Base-by-base conservation (phyloP, 1,284 basidiomycete genomes). In the Ustilago cynodontis region DNA sequence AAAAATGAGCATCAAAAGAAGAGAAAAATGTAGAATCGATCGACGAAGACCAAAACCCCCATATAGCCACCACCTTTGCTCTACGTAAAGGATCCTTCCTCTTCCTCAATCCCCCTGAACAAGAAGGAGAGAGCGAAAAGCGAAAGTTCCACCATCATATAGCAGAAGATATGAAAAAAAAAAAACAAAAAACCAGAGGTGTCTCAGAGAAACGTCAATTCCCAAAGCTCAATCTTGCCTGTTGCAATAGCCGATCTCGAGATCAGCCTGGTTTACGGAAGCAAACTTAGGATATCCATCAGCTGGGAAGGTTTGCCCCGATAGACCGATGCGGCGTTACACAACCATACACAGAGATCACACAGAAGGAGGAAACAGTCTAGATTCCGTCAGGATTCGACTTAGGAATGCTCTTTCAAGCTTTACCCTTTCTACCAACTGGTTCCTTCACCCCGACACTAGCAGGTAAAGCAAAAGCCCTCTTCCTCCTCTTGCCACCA, bases 401-500 rank as follows among this genome's bases (percentile, higher is more conserved):
- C n/a, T n/a, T n/a, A n/a, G n/a, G n/a, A n/a, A n/a, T n/a, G n/a
- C n/a, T n/a, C n/a, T n/a, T 33, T 11, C 11, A 33, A 33, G 31
- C 31, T 33, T 58, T 62, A 6, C 56, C 50, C 35, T 51, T 59
- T 31, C 57, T 61, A 13, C 29, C 18, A 16, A 14, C 31, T 8
- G 47, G 13, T 7, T 47, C 45, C 16, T 16, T n/a, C 4, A 37
- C 28, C 13, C 41, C 47, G 0, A 43, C 41, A 24, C 35, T 22
- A 22, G 50, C 16, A 9, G 64, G 62, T 10, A 75, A 26, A 3
- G 50, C 67, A 24, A 75, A 53, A 7, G 75, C 75, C 18, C 75
- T 58, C 62, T 79, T 78, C 94, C 85, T 92, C 89, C 94, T 93
- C 90, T 94, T 95, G 20, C 96, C 96, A 31, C 89, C 88, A 26